phyloP scores from a whole-genome alignment of 768 basidiomycete genomes.

The Lepiota brunneoincarnata region DNA sequence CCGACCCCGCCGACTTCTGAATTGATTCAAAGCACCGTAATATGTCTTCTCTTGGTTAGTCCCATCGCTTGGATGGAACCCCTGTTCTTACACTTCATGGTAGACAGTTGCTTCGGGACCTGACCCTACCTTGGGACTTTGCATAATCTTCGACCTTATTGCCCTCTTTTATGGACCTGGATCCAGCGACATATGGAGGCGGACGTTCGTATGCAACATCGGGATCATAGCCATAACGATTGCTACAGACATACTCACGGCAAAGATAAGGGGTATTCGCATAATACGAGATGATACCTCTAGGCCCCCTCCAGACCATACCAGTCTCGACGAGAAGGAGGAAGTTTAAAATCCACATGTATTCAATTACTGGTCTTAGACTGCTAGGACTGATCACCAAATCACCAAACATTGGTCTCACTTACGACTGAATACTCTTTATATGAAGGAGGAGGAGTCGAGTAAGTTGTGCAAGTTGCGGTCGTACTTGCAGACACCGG shows the following conservation, averaged over 20 bases:
- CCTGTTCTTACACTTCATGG: not conserved
- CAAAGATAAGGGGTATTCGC: not conserved
- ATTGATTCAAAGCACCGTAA: constrained; percentile 21
- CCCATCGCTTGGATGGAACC: not conserved
- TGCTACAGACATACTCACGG: not conserved
- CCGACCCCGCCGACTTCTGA: constrained; percentile 20
- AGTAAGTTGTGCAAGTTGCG: no score
- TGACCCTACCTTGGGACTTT: constrained; percentile 32
- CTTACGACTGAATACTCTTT: no score
- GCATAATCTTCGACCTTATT: constrained; percentile 27
- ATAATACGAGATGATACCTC: not conserved
- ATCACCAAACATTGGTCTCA: no score
- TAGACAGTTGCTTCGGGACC: constrained; percentile 35
- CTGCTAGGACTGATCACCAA: no score
- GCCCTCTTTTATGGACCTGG: constrained; percentile 26
- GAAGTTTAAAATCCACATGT: no score
- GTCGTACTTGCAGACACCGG: no score
- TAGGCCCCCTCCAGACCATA: not conserved
- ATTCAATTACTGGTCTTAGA: no score
- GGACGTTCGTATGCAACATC: not conserved
- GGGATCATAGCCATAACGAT: not conserved
- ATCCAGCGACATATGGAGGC: constrained; percentile 20
- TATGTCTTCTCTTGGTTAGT: constrained; percentile 30
- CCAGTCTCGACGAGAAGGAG: not conserved
- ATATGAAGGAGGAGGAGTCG: no score